These are phyloP conservation scores for Chalciporus piperatus DNA, from an alignment of 768 basidiomycete species.

Conservation along the genomic window DNA sequence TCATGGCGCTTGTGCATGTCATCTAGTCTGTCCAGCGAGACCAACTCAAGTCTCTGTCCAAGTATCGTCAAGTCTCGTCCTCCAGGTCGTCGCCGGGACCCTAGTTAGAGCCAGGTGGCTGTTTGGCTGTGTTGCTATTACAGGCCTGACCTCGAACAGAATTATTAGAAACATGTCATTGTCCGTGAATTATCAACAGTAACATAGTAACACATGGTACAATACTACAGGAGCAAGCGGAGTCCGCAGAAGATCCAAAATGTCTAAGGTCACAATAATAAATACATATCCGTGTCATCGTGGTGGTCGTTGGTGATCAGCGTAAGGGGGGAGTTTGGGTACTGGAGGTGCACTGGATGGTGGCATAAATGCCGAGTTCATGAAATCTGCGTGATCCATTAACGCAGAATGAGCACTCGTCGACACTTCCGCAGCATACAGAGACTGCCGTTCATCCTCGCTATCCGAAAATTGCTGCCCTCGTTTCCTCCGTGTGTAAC, in stretches of 20 bases:
- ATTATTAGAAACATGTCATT: background rate
- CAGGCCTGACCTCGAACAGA: too few species aligned
- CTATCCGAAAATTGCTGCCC: constrained; percentile 3
- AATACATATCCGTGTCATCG: constrained; percentile 8
- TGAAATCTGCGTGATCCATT: constrained; percentile 29
- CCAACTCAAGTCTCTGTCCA: constrained; percentile 9
- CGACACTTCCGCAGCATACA: constrained; percentile 22
- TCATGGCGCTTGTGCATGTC: constrained; percentile 61
- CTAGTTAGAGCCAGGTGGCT: constrained; percentile 1
- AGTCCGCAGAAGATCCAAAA: background rate
- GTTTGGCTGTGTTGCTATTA: constrained; percentile 30
- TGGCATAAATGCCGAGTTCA: constrained; percentile 16
- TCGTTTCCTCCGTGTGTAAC: background rate
- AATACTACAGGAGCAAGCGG: background rate
- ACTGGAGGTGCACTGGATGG: constrained; percentile 3
- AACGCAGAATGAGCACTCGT: constrained; percentile 27
- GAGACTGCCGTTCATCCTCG: constrained; percentile 19
- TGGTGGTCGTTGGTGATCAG: background rate
- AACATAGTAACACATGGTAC: background rate
- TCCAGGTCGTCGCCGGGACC: background rate
- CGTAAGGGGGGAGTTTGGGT: constrained; percentile 9
- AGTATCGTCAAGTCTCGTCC: background rate
- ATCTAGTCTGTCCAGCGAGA: constrained; percentile 26
- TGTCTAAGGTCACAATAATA: background rate
- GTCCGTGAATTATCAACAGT: background rate